These are phyloP conservation scores for Ganoderma resinaceum DNA, from an alignment of 1,284 basidiomycete genomes.

Conservation along the genomic window DNA sequence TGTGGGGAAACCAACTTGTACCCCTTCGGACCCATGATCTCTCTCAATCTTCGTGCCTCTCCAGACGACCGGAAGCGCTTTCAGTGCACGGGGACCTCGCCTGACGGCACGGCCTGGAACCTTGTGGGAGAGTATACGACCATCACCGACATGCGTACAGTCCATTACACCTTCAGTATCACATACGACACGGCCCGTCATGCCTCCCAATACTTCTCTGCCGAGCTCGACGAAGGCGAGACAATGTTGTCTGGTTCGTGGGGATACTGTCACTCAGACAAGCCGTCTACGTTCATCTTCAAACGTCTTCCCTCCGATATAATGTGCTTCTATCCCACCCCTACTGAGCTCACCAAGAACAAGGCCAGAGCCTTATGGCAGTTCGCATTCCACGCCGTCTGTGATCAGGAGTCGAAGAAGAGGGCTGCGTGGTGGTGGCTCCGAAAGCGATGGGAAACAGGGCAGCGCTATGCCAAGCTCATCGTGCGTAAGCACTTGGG, in stretches of 20 bases:
- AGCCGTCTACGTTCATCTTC: constrained; percentile 18
- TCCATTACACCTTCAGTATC: neutral
- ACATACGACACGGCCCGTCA: neutral
- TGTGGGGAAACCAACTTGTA: neutral
- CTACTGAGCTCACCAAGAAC: constrained; percentile 24
- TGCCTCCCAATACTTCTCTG: neutral
- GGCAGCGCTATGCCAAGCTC: neutral
- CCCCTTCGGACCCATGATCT: neutral
- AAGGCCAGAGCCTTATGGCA: constrained; percentile 34
- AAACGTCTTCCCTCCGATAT: constrained; percentile 19
- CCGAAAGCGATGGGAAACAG: neutral
- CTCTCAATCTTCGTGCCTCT: constrained; percentile 4
- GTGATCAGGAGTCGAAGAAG: constrained; percentile 17
- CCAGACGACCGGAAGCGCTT: neutral
- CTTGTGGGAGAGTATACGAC: neutral
- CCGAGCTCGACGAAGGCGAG: constrained; percentile 1
- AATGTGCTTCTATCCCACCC: constrained; percentile 33
- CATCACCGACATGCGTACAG: neutral
- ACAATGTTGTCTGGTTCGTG: constrained; percentile 4
- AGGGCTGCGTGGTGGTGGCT: constrained; percentile 4
- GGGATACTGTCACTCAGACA: neutral
- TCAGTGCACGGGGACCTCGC: neutral
- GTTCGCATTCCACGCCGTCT: constrained; percentile 32
- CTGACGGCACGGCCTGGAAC: neutral
- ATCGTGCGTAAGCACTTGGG: neutral